These are phyloP conservation scores for Ophiostoma piceae DNA, from an alignment of 2,329 filamentous ascomycete species.

Conservation along the genomic window DNA sequence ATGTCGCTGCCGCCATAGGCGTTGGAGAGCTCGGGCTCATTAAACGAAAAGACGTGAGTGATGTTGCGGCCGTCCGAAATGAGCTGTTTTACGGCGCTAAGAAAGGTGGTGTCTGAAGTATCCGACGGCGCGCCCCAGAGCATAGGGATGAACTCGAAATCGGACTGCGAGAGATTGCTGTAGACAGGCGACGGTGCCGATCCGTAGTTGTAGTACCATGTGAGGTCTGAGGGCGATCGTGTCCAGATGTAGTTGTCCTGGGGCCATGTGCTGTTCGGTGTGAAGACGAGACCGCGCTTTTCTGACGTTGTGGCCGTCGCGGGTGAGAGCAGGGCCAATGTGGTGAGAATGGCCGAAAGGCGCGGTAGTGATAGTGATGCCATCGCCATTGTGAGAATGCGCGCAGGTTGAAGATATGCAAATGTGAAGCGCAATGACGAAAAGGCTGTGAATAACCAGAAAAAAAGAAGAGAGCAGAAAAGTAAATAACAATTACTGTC, in stretches of 20 bases:
- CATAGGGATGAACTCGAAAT: constrained; percentile 75
- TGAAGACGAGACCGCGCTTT: constrained; percentile 70
- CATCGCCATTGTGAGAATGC: not conserved
- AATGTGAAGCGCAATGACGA: not conserved
- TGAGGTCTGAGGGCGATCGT: constrained; percentile 52
- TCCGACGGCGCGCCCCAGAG: constrained; percentile 59
- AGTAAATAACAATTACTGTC: not conserved
- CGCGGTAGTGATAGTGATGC: not conserved
- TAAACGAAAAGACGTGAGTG: constrained; percentile 66
- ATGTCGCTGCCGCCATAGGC: constrained; percentile 59
- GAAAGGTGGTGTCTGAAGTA: constrained; percentile 54
- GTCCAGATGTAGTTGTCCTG: constrained; percentile 64
- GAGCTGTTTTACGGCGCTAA: constrained; percentile 51
- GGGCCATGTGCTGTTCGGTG: constrained; percentile 50
- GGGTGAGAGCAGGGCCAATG: constrained; percentile 17
- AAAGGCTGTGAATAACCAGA: not conserved
- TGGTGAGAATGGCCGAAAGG: not conserved
- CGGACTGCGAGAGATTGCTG: constrained; percentile 43
- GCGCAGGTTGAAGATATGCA: not conserved
- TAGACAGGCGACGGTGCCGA: constrained; percentile 51
- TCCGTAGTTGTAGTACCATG: constrained; percentile 83
- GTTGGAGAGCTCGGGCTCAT: constrained; percentile 64
- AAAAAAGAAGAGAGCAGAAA: not conserved
- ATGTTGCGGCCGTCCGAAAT: constrained; percentile 54
- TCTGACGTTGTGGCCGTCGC: constrained; percentile 37